Base-by-base conservation (phyloP, 116 monocot genomes). In the Iris pallida region DNA sequence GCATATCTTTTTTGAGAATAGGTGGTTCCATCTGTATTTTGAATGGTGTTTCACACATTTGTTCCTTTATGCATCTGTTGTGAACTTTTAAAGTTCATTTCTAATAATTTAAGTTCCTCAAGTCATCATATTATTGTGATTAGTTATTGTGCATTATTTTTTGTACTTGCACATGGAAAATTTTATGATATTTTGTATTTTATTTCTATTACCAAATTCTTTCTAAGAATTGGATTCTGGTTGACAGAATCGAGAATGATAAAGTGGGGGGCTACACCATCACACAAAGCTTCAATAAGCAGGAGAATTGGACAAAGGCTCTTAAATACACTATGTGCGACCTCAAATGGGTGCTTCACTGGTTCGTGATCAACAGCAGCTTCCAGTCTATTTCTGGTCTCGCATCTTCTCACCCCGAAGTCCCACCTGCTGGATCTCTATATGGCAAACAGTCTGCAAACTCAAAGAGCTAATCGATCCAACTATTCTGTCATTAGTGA, bases 231-330 rank as follows among this genome's bases (percentile, higher is more conserved):
- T 30, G 16, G 7, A 52, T 30, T 66, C 20, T 54, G 5, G n/a
- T 75, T 56, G 57, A 47, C 16, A 95, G 91, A 82, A 90, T 95
- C 57, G 91, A 95, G 76, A 91, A 84, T 55, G 95, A 95, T 69
- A 88, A 86, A 65, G 91, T 90, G 59, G 95, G 74, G 73, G 83
- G 75, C 73, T 81, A 88, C 74, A 88, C 85, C 65, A 95, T 95
- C 72, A 86, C 85, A 1, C 88, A 85, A 59, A 94, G 94, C 60
- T 94, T 94, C 72, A 94, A 94, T 72, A 90, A 90, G 77, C 80
- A 81, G 57, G 94, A 91, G 71, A 80, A 86, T 47, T 91, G 91
- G 88, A 95, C 95, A 2, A 95, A 90, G 66, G 85, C 95, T 57
- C 78, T 95, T 7, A 86, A 90, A 58, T 90, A 88, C 72, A 95